Conservation (phyloP, 2,329 filamentous ascomycete species). For the Gremmenia infestans region DNA sequence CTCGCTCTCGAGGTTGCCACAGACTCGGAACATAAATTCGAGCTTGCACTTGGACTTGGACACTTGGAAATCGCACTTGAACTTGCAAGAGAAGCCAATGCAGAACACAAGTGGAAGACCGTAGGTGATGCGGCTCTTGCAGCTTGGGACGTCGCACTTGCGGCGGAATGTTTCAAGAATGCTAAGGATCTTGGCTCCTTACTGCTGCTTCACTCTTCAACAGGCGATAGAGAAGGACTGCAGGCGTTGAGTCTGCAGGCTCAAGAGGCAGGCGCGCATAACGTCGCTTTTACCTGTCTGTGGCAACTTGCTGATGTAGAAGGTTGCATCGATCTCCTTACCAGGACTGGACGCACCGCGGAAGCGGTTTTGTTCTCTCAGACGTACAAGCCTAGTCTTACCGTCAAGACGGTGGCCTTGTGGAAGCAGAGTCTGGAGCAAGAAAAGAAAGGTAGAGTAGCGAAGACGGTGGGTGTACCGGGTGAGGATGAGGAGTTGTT, state of each 20-base stretch:
- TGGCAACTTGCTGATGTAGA: slow-evolving; percentile 84
- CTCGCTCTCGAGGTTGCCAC: slow-evolving; percentile 91
- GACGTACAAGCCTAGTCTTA: slow-evolving; percentile 85
- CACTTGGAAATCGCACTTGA: slow-evolving; percentile 82
- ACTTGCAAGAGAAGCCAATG: slow-evolving; percentile 76
- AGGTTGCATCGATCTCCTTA: slow-evolving; percentile 73
- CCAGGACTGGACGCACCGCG: slow-evolving; percentile 70
- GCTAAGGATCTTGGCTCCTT: slow-evolving; percentile 88
- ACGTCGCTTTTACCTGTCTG: slow-evolving; percentile 84
- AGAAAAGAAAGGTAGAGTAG: slow-evolving; percentile 77
- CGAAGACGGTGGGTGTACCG: slow-evolving; percentile 77
- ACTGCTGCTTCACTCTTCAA: slow-evolving; percentile 82
- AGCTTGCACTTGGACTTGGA: slow-evolving; percentile 77
- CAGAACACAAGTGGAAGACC: slow-evolving; percentile 97
- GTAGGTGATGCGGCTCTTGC: slow-evolving; percentile 87
- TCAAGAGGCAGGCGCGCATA: slow-evolving; percentile 72
- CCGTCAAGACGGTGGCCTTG: slow-evolving; percentile 59
- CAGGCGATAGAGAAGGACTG: slow-evolving; percentile 71
- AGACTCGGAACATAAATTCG: slow-evolving; percentile 93
- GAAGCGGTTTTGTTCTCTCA: slow-evolving; percentile 91
- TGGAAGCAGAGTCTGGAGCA: slow-evolving; percentile 87
- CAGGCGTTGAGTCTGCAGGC: slow-evolving; percentile 69
- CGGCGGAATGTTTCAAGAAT: slow-evolving; percentile 87
- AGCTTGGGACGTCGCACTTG: slow-evolving; percentile 81
- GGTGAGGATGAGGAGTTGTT: slow-evolving; percentile 84